A percentile compares a stretch with the other conserved stretches of the same genome.
These are phyloP conservation scores for Paspalum notatum DNA, from an alignment of 176 grass and related monocot genomes.

Conservation along the genomic window DNA sequence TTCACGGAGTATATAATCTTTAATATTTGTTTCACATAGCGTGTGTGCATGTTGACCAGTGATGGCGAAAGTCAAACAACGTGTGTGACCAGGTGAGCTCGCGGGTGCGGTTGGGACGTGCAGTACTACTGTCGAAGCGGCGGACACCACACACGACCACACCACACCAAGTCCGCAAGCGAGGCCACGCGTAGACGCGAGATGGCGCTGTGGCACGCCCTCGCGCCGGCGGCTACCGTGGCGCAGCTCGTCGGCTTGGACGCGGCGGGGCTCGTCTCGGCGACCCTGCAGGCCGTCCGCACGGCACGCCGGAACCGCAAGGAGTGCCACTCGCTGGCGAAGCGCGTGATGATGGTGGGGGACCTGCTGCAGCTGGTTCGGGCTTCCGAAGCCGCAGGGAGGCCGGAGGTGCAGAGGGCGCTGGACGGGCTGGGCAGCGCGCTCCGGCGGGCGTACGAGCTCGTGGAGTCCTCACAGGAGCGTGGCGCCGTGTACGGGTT, in stretches of 20 bases:
- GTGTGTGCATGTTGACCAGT: no score
- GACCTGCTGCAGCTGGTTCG: slow-evolving; percentile 19
- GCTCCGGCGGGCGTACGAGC: slow-evolving; percentile 12
- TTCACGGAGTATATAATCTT: no score
- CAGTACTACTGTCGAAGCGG: no score
- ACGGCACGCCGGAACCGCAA: slow-evolving; percentile 18
- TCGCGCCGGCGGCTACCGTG: not conserved
- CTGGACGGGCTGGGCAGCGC: not conserved
- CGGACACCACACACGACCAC: no score
- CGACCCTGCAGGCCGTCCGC: slow-evolving; percentile 16
- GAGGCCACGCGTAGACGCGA: no score
- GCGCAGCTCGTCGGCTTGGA: slow-evolving; percentile 3
- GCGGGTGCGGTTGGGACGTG: no score
- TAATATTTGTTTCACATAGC: no score
- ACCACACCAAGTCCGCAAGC: no score
- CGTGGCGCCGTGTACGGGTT: slow-evolving; percentile 8
- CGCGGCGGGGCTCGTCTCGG: not conserved
- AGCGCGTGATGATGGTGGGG: slow-evolving; percentile 5
- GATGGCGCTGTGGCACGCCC: slow-evolving; percentile 6
- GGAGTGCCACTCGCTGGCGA: slow-evolving; percentile 20
- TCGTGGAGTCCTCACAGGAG: slow-evolving; percentile 11
- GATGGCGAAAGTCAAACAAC: no score
- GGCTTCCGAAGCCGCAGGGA: not conserved
- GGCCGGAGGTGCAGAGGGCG: slow-evolving; percentile 2
- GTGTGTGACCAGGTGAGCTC: no score